These are phyloP conservation scores for Penicillium simplicissimum DNA, from an alignment of 495 filamentous ascomycete species.

Conservation along the genomic window DNA sequence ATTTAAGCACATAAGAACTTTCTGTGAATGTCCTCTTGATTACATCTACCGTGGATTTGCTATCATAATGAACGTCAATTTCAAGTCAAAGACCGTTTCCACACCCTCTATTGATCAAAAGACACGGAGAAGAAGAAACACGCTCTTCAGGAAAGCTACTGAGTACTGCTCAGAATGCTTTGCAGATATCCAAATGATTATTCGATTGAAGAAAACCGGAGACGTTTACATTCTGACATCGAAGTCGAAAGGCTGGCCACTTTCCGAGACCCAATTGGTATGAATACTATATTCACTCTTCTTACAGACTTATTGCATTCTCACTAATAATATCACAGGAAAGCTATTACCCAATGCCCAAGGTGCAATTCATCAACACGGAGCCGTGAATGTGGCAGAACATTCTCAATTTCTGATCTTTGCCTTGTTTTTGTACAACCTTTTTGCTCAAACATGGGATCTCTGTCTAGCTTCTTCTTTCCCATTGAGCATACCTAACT, in stretches of 20 bases:
- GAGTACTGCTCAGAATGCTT: slow-evolving; percentile 13
- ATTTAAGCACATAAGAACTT: background rate
- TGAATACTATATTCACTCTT: slow-evolving; percentile 4
- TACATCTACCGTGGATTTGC: background rate
- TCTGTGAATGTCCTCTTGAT: background rate
- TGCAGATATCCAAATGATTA: slow-evolving; percentile 10
- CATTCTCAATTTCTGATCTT: background rate
- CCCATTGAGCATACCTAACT: background rate
- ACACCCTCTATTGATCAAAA: slow-evolving; percentile 2
- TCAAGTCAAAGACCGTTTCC: background rate
- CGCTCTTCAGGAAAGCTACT: slow-evolving; percentile 9
- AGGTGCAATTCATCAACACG: background rate
- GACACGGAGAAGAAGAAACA: slow-evolving; percentile 7
- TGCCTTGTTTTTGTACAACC: background rate
- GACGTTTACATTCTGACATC: slow-evolving; percentile 11
- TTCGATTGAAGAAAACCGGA: slow-evolving; percentile 11
- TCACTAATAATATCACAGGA: background rate
- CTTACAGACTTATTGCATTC: background rate
- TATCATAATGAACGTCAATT: background rate
- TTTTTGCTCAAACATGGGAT: background rate
- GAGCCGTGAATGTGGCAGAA: background rate
- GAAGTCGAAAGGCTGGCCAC: slow-evolving; percentile 11
- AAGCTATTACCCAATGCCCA: background rate
- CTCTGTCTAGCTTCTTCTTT: background rate
- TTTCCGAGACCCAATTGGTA: slow-evolving; percentile 8